Conservation (phyloP, 2,329 filamentous ascomycete species). For the Aureobasidium sp. region DNA sequence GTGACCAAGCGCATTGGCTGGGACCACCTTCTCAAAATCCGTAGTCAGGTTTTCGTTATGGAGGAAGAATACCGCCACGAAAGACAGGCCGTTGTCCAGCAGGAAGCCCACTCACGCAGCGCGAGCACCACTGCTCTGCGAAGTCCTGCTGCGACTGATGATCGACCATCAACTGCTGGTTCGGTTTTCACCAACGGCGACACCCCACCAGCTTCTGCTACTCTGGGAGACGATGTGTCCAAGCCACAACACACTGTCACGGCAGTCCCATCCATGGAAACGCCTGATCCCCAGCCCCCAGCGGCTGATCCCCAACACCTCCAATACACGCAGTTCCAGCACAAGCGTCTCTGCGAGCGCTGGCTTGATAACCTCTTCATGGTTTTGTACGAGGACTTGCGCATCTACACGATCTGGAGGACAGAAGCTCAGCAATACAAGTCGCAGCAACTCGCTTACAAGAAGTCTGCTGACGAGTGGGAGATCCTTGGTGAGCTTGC, state of each 20-base stretch:
- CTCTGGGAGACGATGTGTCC: conserved; percentile 29
- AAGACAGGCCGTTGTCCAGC: conserved; percentile 44
- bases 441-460: conserved; percentile 89
- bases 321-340: conserved; percentile 83
- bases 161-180: conserved; percentile 29
- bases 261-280: conserved; percentile 26
- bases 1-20: conserved; percentile 96
- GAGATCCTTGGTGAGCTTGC: conserved; percentile 92
- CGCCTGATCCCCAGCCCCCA: conserved; percentile 24
- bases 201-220: conserved; percentile 24
- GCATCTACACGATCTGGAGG: conserved; percentile 98
- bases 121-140: conserved; percentile 73
- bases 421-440: conserved; percentile 96
- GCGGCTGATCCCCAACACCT: conserved; percentile 54
- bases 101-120: conserved; percentile 51
- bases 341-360: conserved; percentile 92
- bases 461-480: conserved; percentile 96
- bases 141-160: conserved; percentile 44
- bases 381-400: conserved; percentile 95
- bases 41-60: conserved; percentile 98
- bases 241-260: conserved; percentile 30
- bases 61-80: conserved; percentile 96
- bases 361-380: conserved; percentile 99
- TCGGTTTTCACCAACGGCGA: conserved; percentile 27
- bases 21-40: conserved; percentile 90